phyloP scores from a whole-genome alignment of 2,329 filamentous ascomycete species.

The Calonectria hawksworthii region DNA sequence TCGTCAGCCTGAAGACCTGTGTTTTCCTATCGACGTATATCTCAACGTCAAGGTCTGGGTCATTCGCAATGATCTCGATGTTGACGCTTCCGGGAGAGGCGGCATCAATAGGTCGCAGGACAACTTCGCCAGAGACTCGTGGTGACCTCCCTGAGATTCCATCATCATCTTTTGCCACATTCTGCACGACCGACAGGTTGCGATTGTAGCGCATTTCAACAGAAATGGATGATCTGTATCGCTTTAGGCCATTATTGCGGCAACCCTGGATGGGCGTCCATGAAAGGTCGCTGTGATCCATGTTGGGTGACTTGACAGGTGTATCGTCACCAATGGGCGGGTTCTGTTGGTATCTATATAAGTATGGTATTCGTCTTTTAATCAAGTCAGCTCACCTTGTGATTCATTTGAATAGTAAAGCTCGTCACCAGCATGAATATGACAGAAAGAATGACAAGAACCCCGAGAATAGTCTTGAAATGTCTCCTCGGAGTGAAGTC shows the following conservation, averaged over 20 bases:
- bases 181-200: constrained; percentile 58
- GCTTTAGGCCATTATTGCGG: constrained; percentile 31
- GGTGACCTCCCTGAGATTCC: constrained; percentile 47
- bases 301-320: constrained; percentile 42
- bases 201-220: constrained; percentile 53
- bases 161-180: constrained; percentile 40
- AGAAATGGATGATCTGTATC: neutral
- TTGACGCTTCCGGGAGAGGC: constrained; percentile 55
- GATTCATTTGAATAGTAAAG: constrained; percentile 30
- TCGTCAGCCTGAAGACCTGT: constrained; percentile 57
- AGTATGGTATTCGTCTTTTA: neutral
- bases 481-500: constrained; percentile 42
- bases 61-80: constrained; percentile 61
- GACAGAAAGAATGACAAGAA: constrained; percentile 52
- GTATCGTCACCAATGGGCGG: constrained; percentile 39
- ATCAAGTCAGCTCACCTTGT: constrained; percentile 46
- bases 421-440: constrained; percentile 46
- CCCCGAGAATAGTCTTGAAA: constrained; percentile 49
- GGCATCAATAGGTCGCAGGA: constrained; percentile 55
- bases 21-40: constrained; percentile 49
- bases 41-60: constrained; percentile 54
- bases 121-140: constrained; percentile 59
- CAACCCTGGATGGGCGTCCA: constrained; percentile 48
- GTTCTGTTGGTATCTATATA: constrained; percentile 27
- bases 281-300: constrained; percentile 37